These are phyloP conservation scores for Catenaria anguillulae DNA, from an alignment of 371 early-diverging fungal species.

Conservation along the genomic window DNA sequence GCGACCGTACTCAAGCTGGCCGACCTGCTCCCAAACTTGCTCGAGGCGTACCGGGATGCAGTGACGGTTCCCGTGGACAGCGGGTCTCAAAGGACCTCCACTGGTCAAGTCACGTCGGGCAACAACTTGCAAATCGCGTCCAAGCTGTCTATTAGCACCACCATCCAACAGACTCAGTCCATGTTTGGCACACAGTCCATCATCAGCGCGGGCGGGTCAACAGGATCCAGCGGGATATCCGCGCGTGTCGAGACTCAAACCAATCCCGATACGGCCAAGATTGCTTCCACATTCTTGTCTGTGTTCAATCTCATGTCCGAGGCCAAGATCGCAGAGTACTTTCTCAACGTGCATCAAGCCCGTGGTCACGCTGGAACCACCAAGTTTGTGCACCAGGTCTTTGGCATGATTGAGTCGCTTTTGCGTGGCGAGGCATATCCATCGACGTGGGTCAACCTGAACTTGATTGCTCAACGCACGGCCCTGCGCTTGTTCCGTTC, in stretches of 20 bases:
- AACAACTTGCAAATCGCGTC: neutral
- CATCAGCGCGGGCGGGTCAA: neutral
- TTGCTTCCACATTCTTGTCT: slow-evolving; percentile 32
- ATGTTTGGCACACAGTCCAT: neutral
- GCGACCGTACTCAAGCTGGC: slow-evolving; percentile 8
- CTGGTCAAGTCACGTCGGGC: neutral
- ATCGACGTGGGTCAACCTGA: slow-evolving; percentile 38
- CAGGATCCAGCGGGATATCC: no score
- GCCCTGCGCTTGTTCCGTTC: slow-evolving; percentile 36
- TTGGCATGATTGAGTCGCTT: slow-evolving; percentile 9
- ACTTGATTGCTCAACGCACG: slow-evolving; percentile 36
- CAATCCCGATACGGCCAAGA: slow-evolving; percentile 27
- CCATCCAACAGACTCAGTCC: neutral
- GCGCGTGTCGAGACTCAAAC: slow-evolving; percentile 5
- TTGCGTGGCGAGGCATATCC: slow-evolving; percentile 24
- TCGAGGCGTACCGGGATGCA: slow-evolving; percentile 8
- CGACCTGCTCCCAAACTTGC: slow-evolving; percentile 10
- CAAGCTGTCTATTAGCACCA: neutral
- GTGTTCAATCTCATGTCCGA: slow-evolving; percentile 34
- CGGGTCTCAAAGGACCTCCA: slow-evolving; percentile 10
- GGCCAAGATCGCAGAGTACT: slow-evolving; percentile 29
- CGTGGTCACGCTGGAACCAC: slow-evolving; percentile 7
- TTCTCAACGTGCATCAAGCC: slow-evolving; percentile 7
- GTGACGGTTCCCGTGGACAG: slow-evolving; percentile 13
- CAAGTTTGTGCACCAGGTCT: slow-evolving; percentile 10